Conservation (phyloP, 495 filamentous ascomycete genomes). For the Aspergillus olivimuriae region DNA sequence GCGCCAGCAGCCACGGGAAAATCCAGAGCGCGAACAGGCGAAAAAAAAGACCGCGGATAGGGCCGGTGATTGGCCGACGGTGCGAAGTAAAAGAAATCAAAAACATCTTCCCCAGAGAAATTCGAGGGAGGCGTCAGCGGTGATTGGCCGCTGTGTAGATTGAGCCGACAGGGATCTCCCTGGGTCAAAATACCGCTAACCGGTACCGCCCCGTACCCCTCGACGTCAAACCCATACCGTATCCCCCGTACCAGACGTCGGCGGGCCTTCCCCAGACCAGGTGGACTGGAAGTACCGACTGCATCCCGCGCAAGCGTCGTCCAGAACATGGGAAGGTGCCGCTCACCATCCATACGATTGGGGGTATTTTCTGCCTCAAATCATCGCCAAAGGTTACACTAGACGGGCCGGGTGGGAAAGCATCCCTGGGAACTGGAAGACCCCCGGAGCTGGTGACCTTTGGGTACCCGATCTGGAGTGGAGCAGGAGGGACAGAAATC, state of each 20-base stretch:
- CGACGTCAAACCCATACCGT: slow-evolving; percentile 13
- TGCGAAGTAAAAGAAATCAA: slow-evolving; percentile 8
- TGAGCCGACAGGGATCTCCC: slow-evolving; percentile 16
- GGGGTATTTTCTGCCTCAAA: too few species aligned
- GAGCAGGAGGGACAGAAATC: neutral
- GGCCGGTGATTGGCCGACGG: slow-evolving; percentile 9
- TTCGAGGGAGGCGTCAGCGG: slow-evolving; percentile 9
- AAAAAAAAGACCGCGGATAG: slow-evolving; percentile 4
- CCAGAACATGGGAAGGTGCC: neutral
- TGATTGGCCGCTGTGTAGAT: slow-evolving; percentile 16
- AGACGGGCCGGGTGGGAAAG: too few species aligned
- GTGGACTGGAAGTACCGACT: neutral
- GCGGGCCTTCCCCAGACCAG: too few species aligned
- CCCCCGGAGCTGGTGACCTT: too few species aligned
- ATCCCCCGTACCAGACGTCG: slow-evolving; percentile 9
- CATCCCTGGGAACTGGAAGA: too few species aligned
- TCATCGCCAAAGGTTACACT: too few species aligned
- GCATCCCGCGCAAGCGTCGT: neutral
- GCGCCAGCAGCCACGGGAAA: neutral
- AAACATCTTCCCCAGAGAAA: slow-evolving; percentile 8
- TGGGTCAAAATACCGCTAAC: slow-evolving; percentile 13
- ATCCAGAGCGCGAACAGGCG: slow-evolving; percentile 8
- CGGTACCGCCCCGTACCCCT: slow-evolving; percentile 11
- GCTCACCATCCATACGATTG: neutral
- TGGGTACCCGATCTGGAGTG: slow-evolving; percentile 4